A percentile compares a stretch with the other conserved stretches of the same genome.
Evolutionary conservation across 176 grass and related monocot species (phyloP).

Genomic region (Zea luxurians): DNA sequence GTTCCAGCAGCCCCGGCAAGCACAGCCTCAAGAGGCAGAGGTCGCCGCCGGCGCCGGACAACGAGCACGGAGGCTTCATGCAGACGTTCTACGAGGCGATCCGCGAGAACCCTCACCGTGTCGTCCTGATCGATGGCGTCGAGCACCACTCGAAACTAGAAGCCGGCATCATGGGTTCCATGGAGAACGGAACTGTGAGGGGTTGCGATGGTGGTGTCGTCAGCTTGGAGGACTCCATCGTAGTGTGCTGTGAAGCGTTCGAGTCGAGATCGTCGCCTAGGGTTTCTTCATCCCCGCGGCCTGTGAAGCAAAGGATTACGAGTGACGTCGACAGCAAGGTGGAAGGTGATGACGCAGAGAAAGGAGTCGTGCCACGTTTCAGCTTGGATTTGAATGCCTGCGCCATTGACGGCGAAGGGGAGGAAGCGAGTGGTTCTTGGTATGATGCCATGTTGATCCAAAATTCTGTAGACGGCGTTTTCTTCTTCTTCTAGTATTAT

Average conservation of each 20-base stretch:
- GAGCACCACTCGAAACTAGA: conserved; percentile 19
- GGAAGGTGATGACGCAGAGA: conserved; percentile 1
- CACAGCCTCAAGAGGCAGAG: conserved; percentile 31
- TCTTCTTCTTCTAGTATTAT: conserved; percentile 48
- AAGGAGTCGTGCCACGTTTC: conserved; percentile 7
- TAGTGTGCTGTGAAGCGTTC: conserved; percentile 44
- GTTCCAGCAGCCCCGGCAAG: neutral
- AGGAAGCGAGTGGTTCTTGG: neutral
- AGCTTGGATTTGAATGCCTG: conserved; percentile 57
- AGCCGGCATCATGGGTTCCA: conserved; percentile 32
- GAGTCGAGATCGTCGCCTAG: conserved; percentile 21
- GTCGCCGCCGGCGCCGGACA: neutral
- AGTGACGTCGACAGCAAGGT: conserved; percentile 1
- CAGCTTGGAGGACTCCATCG: conserved; percentile 53
- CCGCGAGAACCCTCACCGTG: conserved; percentile 51
- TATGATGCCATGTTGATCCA: conserved; percentile 36
- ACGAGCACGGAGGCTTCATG: neutral
- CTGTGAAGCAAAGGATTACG: conserved; percentile 13
- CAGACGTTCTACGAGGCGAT: conserved; percentile 44
- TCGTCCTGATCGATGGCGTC: conserved; percentile 57
- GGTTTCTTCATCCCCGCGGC: conserved; percentile 42
- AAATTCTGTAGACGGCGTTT: conserved; percentile 45
- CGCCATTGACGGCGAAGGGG: conserved; percentile 10
- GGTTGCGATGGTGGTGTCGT: conserved; percentile 37
- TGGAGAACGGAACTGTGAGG: conserved; percentile 27